phyloP scores from a whole-genome alignment of 106 monocot species.

The Allium fistulosum region DNA sequence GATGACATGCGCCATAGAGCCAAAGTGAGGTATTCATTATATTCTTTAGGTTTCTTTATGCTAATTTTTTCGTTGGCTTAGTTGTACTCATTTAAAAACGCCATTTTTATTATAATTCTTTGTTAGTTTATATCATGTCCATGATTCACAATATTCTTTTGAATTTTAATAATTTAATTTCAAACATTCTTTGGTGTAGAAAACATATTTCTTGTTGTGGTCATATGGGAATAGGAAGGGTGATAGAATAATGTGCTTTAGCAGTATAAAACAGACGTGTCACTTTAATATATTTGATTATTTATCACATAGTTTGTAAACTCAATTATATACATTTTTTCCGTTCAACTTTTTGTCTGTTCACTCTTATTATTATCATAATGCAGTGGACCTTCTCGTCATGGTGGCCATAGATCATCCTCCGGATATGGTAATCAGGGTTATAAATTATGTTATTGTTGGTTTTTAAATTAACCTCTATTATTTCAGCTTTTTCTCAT shows the following conservation, averaged over 20 bases:
- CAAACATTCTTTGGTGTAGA: no score
- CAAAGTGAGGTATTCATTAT: conserved; percentile 7
- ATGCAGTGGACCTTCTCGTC: conserved; percentile 13
- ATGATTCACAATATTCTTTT: no score
- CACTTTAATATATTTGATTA: no score
- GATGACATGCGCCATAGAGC: conserved; percentile 19
- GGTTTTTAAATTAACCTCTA: not conserved
- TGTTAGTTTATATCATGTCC: no score
- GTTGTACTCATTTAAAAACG: not conserved
- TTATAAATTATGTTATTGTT: not conserved
- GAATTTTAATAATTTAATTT: no score
- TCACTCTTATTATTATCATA: not conserved
- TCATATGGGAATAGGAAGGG: no score
- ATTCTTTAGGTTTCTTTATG: conserved; percentile 1
- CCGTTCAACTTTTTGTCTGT: not conserved
- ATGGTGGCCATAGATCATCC: conserved; percentile 4
- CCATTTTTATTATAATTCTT: no score
- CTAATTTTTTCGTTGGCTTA: not conserved
- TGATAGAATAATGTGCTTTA: no score
- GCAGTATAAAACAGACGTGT: no score
- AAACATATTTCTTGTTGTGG: no score
- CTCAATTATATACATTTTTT: no score
- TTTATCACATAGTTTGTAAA: no score
- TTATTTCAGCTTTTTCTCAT: not conserved
- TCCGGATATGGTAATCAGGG: conserved; percentile 8